Base-by-base conservation (phyloP, 352 stramenopile genomes). In the Phytophthora citricola region DNA sequence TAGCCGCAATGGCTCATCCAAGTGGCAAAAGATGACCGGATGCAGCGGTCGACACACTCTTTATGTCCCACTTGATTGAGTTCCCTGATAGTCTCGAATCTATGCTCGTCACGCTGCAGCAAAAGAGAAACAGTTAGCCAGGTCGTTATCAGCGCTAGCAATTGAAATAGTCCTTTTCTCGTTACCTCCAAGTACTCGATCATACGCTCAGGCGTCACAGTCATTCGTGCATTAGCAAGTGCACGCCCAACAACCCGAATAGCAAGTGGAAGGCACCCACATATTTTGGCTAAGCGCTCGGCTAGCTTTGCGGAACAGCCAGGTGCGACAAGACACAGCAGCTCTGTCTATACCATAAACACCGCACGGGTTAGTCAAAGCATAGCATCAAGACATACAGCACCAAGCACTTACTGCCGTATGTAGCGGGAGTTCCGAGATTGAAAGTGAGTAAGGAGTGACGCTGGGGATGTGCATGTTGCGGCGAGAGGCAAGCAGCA, bases 391-490 rank as follows among this genome's bases (percentile, higher is more conserved):
- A 50, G 36, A 44, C 11, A 26, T 49, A 58, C 31, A 7, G 45
- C 44, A 11, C n/a, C 17, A 50, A 14, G 27, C n/a, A 62, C n/a
- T 47, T 79, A 93, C 83, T 63, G 86, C 85, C 9, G 81, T 91
- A 55, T 84, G 73, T 12, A 92, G 71, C 14, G 86, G 83, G 7
- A 94, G 65, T 55, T 94, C 81, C 11, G 78, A 79, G 3, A 94
- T 86, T 20, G 85, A 91, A 44, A 92, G 71, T n/a, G 78, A 90
- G 53, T 92, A 91, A 14, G 85, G 68, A 9, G 84, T 94, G 51
- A 93, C 81, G 54, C 90, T 93, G 10, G 84, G 76, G 49, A 93
- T 91, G 41, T 93, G 78, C 41, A 85, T 83, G 45, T 87, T 88
- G 27, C 86, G 79, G 14, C 86, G 69, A 29, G 86, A 94, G 12